A percentile compares a stretch with the other conserved stretches of the same genome.
Conservation (phyloP, 176 grass and related monocot species). For the Saccharum officinarum region DNA sequence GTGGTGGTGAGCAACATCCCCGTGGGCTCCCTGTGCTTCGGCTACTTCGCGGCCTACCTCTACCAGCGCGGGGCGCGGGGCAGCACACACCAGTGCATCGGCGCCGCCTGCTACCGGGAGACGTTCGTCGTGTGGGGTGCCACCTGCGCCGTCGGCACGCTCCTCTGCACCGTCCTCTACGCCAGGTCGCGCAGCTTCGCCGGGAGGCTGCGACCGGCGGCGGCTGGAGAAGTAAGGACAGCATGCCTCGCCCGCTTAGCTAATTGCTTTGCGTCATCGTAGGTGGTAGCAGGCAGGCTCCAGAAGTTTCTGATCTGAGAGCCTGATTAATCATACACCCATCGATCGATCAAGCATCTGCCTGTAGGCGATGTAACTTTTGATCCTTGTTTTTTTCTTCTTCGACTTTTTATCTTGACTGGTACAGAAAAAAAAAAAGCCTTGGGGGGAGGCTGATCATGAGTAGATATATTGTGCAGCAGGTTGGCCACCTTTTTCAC, state of each 20-base stretch:
- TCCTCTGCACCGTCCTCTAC: constrained; percentile 76
- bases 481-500: constrained; percentile 36
- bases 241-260: constrained; percentile 35
- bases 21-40: constrained; percentile 86
- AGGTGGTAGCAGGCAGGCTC: constrained; percentile 23
- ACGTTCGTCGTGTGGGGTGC: constrained; percentile 83
- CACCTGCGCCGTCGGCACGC: constrained; percentile 56
- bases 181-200: constrained; percentile 49
- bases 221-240: constrained; percentile 34
- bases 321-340: constrained; percentile 8
- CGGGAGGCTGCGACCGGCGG: too few relatives aligned
- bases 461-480: constrained; percentile 54
- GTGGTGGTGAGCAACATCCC: constrained; percentile 90
- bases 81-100: constrained; percentile 42
- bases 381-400: neutral
- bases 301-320: constrained; percentile 32
- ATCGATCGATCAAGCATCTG: constrained; percentile 23
- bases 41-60: constrained; percentile 77
- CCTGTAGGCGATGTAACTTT: constrained; percentile 32
- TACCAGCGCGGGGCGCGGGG: constrained; percentile 64
- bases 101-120: constrained; percentile 59
- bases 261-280: constrained; percentile 19
- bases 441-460: neutral
- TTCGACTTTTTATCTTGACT: constrained; percentile 27
- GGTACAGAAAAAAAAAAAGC: constrained; percentile 24